A percentile compares a stretch with the other conserved stretches of the same genome.
These are phyloP conservation scores for Backusella circina DNA, from an alignment of 192 early-diverging fungal species.

Conservation along the genomic window DNA sequence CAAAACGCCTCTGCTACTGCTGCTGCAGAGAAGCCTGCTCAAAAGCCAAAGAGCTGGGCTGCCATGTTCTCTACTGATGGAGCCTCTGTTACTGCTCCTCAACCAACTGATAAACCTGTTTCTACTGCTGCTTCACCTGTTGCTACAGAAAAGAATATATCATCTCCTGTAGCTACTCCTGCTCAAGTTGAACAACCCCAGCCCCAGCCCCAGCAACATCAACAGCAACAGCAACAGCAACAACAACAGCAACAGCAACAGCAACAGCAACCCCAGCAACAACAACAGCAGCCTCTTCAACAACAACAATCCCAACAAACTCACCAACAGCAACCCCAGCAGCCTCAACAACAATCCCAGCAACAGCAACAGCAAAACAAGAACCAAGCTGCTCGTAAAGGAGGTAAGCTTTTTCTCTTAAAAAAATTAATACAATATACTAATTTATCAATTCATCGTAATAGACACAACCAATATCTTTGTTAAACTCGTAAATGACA, in stretches of 20 bases:
- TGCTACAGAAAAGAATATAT: conserved; percentile 23
- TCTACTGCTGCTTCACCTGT: conserved; percentile 1
- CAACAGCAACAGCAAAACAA: conserved; percentile 9
- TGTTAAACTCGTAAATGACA: conserved; percentile 36
- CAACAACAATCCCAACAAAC: background rate
- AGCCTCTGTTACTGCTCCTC: background rate
- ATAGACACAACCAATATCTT: conserved; percentile 24
- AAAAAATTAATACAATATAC: background rate
- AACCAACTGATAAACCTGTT: background rate
- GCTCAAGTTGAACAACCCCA: background rate
- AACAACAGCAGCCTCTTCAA: background rate
- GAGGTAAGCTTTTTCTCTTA: background rate
- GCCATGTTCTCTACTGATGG: background rate
- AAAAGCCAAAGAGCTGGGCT: background rate
- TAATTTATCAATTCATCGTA: background rate
- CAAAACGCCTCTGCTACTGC: background rate
- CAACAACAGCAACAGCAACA: conserved; percentile 1
- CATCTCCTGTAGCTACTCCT: conserved; percentile 40
- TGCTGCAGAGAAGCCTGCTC: background rate
- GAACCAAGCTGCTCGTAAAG: background rate
- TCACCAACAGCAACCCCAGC: background rate
- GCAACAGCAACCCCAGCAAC: background rate
- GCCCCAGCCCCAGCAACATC: conserved; percentile 16
- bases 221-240: conserved; percentile 42
- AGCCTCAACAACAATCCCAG: conserved; percentile 15